Base-by-base conservation (phyloP, 176 grass and related monocot genomes). In the Carex scoparia region DNA sequence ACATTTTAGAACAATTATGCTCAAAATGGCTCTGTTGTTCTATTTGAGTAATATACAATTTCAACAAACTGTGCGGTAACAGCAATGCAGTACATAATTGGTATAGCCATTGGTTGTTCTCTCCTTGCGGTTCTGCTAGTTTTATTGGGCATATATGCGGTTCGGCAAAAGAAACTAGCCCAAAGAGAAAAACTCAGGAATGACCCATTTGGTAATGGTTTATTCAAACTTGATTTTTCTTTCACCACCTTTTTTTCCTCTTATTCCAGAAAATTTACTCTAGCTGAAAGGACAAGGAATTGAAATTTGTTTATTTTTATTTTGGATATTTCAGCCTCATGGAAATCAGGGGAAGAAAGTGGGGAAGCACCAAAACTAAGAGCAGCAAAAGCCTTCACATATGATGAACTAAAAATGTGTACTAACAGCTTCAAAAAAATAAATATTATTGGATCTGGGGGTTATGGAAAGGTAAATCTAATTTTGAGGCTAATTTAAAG, bases 381-480 rank as follows among this genome's bases (percentile, higher is more conserved):
- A 8, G 91, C 77, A 23, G 87, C 93, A 71, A 95, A 84, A 89
- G 58, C 61, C 73, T 98, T 98, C 58, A 72, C 86, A 79, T 80
- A 83, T 65, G 93, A 95, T 83, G 91, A 98, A 88, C 88, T 98
- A n/a, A 95, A 81, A 56, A 84, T 87, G 65, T 90, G 65, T 86
- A 98, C 93, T 5, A 98, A 94, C 74, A 86, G 89, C 66, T 98
- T 98, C 88, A 61, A 68, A 54, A 70, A 93, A 85, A 93, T 91
- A 44, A 98, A 95, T 64, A 84, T 83, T 48, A 89, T 98, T 85
- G 95, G 95, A 31, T 76, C 71, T 76, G 95, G 95, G 28, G 91
- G 95, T 32, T 98, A 95, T 65, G 93, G 95, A 92, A 94, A 64
- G 72, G 96, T 98, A 94, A 76, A 90, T 76, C 16, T 5, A 69